Base-by-base conservation (phyloP, 2,329 filamentous ascomycete species). In the Raffaelea arxii region DNA sequence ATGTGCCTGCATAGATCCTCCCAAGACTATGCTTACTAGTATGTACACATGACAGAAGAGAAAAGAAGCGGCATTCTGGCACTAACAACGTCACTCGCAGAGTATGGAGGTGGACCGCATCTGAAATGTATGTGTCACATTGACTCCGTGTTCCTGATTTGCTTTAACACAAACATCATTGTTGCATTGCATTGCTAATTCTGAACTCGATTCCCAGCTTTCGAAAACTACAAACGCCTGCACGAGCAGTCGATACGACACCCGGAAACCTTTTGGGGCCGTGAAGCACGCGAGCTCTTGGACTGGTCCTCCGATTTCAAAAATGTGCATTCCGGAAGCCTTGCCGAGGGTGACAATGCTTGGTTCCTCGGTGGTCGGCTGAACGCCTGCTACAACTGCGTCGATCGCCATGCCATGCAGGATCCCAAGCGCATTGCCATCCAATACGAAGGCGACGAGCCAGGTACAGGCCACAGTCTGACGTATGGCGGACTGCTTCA, bases 361-460 rank as follows among this genome's bases (percentile, higher is more conserved):
- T 98, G 92, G 91, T 98, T 97, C 63, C 69, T 90, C 51, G 92
- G 96, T 70, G 92, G 92, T 55, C 80, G 83, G 58, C 74, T 98
- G 61, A 98, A 98, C 60, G 92, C 92, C 53, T 92, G 86, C 24
- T 97, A 89, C 80, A 98, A 98, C 74, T 94, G 89, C 61, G 83
- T 98, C 54, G 92, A 98, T 62, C 86, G 92, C 51, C 91, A 97
- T 66, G 92, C 92, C n/a, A 78, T 94, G 68, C 89, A 90, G 69
- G 82, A 95, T 68, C 92, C 92, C 41, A 72, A 97, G 69, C 88
- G 84, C 69, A 81, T 92, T 41, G 92, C 92, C 64, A 94, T 98
- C 69, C 95, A 97, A 70, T 98, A 97, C 72, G 92, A 98, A 72
- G 91, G 90, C 50, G 92, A 98, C 60, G 92, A 98, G 68, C 79